Conservation (phyloP, 108 stramenopile genomes). For the Fragilariopsis cylindrus region DNA sequence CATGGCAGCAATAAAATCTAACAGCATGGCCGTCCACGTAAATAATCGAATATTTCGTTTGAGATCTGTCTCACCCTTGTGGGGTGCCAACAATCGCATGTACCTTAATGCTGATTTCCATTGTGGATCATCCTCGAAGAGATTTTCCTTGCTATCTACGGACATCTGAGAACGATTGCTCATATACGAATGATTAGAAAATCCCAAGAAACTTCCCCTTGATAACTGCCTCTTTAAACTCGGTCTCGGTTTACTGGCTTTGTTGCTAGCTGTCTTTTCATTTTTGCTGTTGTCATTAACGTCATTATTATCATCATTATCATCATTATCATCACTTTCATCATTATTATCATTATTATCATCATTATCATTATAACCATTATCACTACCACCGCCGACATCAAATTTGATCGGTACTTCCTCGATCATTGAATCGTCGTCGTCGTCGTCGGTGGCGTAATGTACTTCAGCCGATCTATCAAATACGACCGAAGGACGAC, state of each 20-base stretch:
- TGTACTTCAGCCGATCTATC: too few relatives aligned
- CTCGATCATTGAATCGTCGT: not conserved
- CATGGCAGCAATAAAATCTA: conserved; percentile 42
- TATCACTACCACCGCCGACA: not conserved
- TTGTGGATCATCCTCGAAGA: conserved; percentile 27
- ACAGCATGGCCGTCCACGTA: conserved; percentile 29
- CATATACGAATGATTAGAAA: conserved; percentile 3
- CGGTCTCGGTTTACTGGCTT: not conserved
- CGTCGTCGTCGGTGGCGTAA: not conserved
- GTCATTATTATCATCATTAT: too few relatives aligned
- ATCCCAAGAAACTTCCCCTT: not conserved
- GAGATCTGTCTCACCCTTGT: conserved; percentile 16
- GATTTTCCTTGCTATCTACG: conserved; percentile 10
- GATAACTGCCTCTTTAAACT: not conserved
- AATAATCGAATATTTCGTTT: conserved; percentile 25
- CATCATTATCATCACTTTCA: too few relatives aligned
- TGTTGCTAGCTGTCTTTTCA: too few relatives aligned
- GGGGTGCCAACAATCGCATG: conserved; percentile 23
- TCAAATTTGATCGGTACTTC: not conserved
- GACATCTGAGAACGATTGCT: conserved; percentile 17
- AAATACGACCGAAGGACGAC: too few relatives aligned
- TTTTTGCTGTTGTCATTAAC: too few relatives aligned
- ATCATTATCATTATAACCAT: not conserved
- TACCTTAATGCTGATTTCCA: conserved; percentile 26
- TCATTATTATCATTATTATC: not conserved